Evolutionary conservation across 2,329 filamentous ascomycete genomes (phyloP).

Genomic region (Colletotrichum navitas): DNA sequence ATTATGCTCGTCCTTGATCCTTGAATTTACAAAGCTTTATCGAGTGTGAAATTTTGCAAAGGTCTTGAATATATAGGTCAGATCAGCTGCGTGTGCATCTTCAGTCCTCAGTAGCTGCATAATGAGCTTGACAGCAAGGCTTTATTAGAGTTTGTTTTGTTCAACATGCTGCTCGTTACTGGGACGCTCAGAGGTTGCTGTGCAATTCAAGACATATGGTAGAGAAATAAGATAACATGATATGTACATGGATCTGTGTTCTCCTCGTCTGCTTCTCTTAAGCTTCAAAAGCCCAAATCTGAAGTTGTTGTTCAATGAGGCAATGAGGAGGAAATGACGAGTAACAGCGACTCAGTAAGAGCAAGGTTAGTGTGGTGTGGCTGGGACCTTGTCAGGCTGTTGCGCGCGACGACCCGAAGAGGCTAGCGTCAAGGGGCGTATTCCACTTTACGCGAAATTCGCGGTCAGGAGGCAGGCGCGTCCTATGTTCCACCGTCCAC

Average conservation of each 20-base stretch:
- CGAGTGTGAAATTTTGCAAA: background rate
- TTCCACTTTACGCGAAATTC: slow-evolving; percentile 44
- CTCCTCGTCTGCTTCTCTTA: background rate
- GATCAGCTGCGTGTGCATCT: background rate
- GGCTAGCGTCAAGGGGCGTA: slow-evolving; percentile 10
- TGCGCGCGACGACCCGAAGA: slow-evolving; percentile 11
- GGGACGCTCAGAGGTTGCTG: background rate
- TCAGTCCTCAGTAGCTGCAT: too few species aligned
- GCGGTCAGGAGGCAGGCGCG: slow-evolving; percentile 42
- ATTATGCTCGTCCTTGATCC: background rate
- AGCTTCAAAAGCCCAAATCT: background rate
- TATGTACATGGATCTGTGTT: background rate
- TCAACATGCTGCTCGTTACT: background rate
- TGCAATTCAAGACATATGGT: background rate
- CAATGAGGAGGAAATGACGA: background rate
- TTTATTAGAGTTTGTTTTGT: background rate
- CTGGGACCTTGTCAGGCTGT: slow-evolving; percentile 7
- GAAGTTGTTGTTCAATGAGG: background rate
- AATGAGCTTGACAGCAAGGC: background rate
- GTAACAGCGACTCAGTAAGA: background rate
- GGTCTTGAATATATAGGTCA: background rate
- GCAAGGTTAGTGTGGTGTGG: slow-evolving; percentile 15
- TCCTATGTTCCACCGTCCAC: slow-evolving; percentile 30
- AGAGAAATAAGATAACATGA: background rate
- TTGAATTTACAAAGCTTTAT: too few species aligned